A percentile compares a stretch with the other conserved stretches of the same genome.
phyloP scores from a whole-genome alignment of 2,329 filamentous ascomycete species.

The Sporothrix phasma region DNA sequence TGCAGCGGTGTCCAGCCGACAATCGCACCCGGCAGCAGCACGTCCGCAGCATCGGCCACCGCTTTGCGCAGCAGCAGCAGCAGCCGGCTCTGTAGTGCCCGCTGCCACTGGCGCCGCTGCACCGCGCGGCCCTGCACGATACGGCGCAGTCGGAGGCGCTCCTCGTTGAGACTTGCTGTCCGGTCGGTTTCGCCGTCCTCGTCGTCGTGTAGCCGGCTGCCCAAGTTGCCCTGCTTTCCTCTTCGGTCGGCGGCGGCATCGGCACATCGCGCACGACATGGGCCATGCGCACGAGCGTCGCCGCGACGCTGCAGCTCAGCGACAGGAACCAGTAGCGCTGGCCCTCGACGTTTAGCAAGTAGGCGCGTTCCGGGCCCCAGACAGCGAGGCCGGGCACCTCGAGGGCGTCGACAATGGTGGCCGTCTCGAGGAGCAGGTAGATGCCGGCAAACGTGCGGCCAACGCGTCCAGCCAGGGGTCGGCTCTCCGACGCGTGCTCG shows the following conservation, averaged over 20 bases:
- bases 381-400: constrained; percentile 36
- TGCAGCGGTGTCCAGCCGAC: constrained; percentile 50
- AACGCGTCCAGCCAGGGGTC: constrained; percentile 44
- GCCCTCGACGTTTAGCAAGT: constrained; percentile 45
- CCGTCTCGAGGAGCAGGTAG: constrained; percentile 57
- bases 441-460: constrained; percentile 51
- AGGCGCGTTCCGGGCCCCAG: constrained; percentile 41
- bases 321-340: constrained; percentile 62
- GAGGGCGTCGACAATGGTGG: constrained; percentile 48
- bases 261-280: constrained; percentile 29
- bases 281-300: constrained; percentile 34
- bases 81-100: constrained; percentile 20
- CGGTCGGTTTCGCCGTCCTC: constrained; percentile 21
- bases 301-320: constrained; percentile 41
- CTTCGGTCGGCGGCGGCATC: constrained; percentile 26
- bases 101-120: constrained; percentile 23
- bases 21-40: constrained; percentile 49
- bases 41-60: constrained; percentile 49
- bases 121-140: constrained; percentile 28
- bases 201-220: constrained; percentile 20
- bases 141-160: constrained; percentile 29
- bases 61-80: constrained; percentile 35
- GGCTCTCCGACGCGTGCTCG: constrained; percentile 16
- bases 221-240: constrained; percentile 3
- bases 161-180: constrained; percentile 21